A percentile compares a stretch with the other conserved stretches of the same genome.
Conservation (phyloP, 73 alveolate species). For the Tetrahymena elliotti region DNA sequence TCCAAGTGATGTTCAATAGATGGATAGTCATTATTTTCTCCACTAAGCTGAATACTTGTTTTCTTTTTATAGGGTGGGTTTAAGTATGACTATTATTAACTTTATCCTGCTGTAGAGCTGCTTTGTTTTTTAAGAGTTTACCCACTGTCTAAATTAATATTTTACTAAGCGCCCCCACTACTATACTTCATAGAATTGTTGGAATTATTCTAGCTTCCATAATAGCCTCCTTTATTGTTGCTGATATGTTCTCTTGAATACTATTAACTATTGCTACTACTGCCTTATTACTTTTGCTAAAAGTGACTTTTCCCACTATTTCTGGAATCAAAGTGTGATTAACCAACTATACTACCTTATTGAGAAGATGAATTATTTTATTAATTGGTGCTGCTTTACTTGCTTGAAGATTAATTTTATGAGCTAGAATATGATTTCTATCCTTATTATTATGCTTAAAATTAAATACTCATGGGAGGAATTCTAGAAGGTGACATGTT, state of each 20-base stretch:
- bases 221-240: not conserved
- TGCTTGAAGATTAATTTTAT: not conserved
- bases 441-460: not conserved
- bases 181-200: not conserved
- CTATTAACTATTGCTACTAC: not conserved
- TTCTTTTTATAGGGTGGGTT: not conserved
- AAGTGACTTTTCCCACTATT: not conserved
- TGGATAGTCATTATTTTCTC: not conserved
- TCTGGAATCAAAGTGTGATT: not conserved
- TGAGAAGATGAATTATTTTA: not conserved
- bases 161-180: not conserved
- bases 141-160: not conserved
- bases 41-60: not conserved
- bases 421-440: not conserved
- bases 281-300: not conserved
- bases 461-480: not conserved
- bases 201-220: not conserved
- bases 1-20: not conserved
- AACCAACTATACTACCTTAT: not conserved
- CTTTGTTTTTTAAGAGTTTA: not conserved
- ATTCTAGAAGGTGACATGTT: not conserved
- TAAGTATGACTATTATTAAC: not conserved
- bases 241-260: not conserved
- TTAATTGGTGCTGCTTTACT: not conserved
- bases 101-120: not conserved